Evolutionary conservation across 75 land plant genomes (phyloP).

Genomic region (Azolla pinnata): DNA sequence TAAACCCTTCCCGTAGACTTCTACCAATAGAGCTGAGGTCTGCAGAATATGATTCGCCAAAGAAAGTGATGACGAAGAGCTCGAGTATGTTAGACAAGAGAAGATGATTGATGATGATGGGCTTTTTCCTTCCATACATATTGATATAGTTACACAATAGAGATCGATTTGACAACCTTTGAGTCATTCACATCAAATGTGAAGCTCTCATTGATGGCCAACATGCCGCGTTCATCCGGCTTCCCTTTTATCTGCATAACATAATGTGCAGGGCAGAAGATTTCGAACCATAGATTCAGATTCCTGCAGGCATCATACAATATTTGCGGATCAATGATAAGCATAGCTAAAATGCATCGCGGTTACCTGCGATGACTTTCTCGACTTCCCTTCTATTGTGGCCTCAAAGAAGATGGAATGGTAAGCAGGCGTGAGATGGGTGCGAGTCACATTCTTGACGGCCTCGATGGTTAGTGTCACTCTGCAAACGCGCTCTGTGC

Average conservation of each 20-base stretch:
- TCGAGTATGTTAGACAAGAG: too few relatives aligned
- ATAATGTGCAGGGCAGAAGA: neutral
- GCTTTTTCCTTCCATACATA: too few relatives aligned
- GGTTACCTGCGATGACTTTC: conserved; percentile 28
- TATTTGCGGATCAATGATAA: neutral
- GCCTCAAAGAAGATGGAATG: conserved; percentile 24
- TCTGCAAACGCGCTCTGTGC: conserved; percentile 41
- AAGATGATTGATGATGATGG: too few relatives aligned
- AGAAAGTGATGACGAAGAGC: too few relatives aligned
- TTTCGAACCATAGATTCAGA: neutral
- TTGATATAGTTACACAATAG: too few relatives aligned
- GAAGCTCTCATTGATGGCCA: conserved; percentile 36
- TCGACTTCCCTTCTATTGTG: conserved; percentile 23
- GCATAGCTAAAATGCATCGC: too few relatives aligned
- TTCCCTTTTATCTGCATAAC: conserved; percentile 23
- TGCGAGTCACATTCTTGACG: conserved; percentile 24
- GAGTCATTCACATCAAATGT: conserved; percentile 42
- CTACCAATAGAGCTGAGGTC: too few relatives aligned
- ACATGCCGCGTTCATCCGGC: conserved; percentile 21
- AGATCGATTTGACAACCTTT: too few relatives aligned
- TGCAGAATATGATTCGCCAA: too few relatives aligned
- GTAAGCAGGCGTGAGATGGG: conserved; percentile 10
- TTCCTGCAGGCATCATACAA: neutral
- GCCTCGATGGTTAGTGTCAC: conserved; percentile 27
- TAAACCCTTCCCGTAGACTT: too few relatives aligned